Evolutionary conservation across 1,284 basidiomycete species (phyloP).

Genomic region (Chalciporus sp.): DNA sequence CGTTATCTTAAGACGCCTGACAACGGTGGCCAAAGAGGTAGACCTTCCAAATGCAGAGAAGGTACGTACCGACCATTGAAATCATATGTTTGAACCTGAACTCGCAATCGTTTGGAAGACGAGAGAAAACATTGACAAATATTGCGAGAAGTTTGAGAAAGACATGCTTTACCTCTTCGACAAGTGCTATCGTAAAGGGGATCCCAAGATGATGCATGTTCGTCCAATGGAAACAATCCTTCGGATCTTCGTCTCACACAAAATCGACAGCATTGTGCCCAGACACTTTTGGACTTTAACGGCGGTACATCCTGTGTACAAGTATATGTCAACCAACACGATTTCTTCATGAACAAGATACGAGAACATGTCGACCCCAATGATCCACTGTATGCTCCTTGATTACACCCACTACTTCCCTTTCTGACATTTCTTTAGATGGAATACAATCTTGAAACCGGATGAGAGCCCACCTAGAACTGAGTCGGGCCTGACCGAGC

Average conservation of each 20-base stretch:
- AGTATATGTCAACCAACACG: slow-evolving; percentile 99
- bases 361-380: slow-evolving; percentile 61
- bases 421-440: slow-evolving; percentile 50
- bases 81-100: not conserved
- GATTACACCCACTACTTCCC: not conserved
- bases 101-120: slow-evolving; percentile 50
- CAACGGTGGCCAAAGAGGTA: slow-evolving; percentile 89
- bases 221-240: slow-evolving; percentile 33
- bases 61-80: slow-evolving; percentile 43
- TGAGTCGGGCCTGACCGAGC: slow-evolving; percentile 78
- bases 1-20: slow-evolving; percentile 85
- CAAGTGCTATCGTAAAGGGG: slow-evolving; percentile 91
- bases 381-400: slow-evolving; percentile 60
- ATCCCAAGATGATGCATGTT: slow-evolving; percentile 99
- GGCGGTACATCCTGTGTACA: slow-evolving; percentile 96
- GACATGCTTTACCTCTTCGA: slow-evolving; percentile 98
- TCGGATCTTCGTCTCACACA: slow-evolving; percentile 13
- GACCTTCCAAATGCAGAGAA: slow-evolving; percentile 82
- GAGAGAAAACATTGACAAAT: slow-evolving; percentile 88
- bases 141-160: slow-evolving; percentile 98
- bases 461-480: slow-evolving; percentile 76
- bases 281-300: slow-evolving; percentile 97
- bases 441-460: slow-evolving; percentile 82
- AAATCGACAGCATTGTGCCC: slow-evolving; percentile 83
- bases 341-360: slow-evolving; percentile 95